A percentile compares a stretch with the other conserved stretches of the same genome.
Conservation (phyloP, 2,329 filamentous ascomycete genomes). For the Colletotrichum filicis region DNA sequence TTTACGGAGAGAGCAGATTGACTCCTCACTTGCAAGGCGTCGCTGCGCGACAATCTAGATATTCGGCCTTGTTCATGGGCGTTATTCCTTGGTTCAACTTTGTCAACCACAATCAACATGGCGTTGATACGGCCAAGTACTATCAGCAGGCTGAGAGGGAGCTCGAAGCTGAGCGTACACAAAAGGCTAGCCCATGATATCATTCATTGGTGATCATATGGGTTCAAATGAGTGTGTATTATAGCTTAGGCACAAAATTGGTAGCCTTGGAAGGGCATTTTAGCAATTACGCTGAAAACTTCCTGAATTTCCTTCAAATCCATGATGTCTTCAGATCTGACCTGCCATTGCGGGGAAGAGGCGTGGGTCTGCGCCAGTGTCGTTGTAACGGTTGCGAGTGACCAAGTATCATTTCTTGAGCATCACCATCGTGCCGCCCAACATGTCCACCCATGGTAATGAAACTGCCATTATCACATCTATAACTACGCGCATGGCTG, state of each 20-base stretch:
- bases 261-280: background rate
- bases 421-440: background rate
- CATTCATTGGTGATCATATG: background rate
- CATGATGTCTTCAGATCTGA: background rate
- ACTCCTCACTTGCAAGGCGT: slow-evolving; percentile 94
- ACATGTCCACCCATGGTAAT: no score
- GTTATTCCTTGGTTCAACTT: slow-evolving; percentile 98
- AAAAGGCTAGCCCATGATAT: slow-evolving; percentile 16
- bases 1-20: slow-evolving; percentile 85
- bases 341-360: background rate
- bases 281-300: background rate
- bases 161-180: slow-evolving; percentile 77
- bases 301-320: background rate
- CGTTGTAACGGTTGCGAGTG: background rate
- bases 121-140: slow-evolving; percentile 98
- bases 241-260: background rate
- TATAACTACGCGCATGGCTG: background rate
- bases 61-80: slow-evolving; percentile 85
- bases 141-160: slow-evolving; percentile 95
- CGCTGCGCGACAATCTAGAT: slow-evolving; percentile 90
- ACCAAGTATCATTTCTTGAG: background rate
- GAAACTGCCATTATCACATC: background rate
- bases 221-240: background rate
- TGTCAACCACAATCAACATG: slow-evolving; percentile 95
- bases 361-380: background rate